These are phyloP conservation scores for Gentiana macrophylla DNA, from an alignment of 257 asterid genomes.

Conservation along the genomic window DNA sequence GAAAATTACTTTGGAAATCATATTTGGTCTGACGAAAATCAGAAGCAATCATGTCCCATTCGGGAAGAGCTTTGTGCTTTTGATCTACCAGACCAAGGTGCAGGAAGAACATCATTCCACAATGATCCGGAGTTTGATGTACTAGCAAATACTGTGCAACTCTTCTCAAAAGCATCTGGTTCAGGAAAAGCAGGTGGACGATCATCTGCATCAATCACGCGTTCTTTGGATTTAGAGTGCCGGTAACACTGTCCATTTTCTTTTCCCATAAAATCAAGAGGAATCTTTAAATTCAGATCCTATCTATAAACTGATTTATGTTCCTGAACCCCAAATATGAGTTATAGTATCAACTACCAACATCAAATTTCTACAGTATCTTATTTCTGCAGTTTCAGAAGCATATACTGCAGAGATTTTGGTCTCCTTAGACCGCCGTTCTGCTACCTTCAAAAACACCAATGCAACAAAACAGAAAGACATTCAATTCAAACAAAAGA, in stretches of 20 bases:
- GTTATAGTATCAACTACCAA: too few species aligned
- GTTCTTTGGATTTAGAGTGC: conserved; percentile 23
- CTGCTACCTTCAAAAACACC: conserved; percentile 49
- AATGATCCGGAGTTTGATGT: conserved; percentile 6
- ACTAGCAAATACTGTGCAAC: conserved; percentile 16
- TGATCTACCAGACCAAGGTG: conserved; percentile 16
- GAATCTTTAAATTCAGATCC: too few species aligned
- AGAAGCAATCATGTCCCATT: conserved; percentile 22
- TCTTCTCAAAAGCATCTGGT: conserved; percentile 24
- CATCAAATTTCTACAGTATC: too few species aligned
- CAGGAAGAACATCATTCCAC: conserved; percentile 21
- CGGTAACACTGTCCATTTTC: conserved; percentile 14
- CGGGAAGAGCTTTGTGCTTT: conserved; percentile 20
- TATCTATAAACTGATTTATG: too few species aligned
- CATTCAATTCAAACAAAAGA: too few species aligned
- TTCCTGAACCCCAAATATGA: too few species aligned
- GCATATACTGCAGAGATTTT: conserved; percentile 62
- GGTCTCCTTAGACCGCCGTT: conserved; percentile 51
- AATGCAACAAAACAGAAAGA: neutral
- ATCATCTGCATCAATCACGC: conserved; percentile 16
- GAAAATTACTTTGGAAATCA: conserved; percentile 17
- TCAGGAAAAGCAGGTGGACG: conserved; percentile 18
- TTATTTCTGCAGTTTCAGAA: conserved; percentile 66
- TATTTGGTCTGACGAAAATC: conserved; percentile 14
- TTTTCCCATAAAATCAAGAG: too few species aligned